Base-by-base conservation (phyloP, 2,329 filamentous ascomycete species). In the Apiospora saccharicola region DNA sequence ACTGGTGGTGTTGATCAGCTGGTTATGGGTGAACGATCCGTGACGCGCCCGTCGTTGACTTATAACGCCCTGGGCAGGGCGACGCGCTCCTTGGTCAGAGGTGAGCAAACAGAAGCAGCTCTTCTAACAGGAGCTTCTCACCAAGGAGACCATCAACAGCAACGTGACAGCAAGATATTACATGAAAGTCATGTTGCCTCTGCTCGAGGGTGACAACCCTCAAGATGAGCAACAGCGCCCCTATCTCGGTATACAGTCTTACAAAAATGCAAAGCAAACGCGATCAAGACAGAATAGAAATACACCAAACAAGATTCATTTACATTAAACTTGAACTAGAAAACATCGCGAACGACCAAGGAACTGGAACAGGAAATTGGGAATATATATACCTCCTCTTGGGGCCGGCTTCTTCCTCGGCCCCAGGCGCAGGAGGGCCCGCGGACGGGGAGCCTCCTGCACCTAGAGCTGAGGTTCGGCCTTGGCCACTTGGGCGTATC, bases 401-500 rank as follows among this genome's bases (percentile, higher is more conserved):
- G 34, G 1, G 57, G 22, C 22, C 30, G 8, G 34, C 57, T 24
- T 64, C 57, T 64, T 64, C 34, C 34, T 64, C 57, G 41, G 57
- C 34, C 8, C 30, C 22, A 64, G 57, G 57, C 57, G 34, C 16
- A 37, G 19, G 34, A 41, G 57, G 5, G 12, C 19, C 46, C 46
- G 22, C 7, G 19, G 46, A 22, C 16, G 16, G 16, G 10, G 57
- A 13, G 53, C 19, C 8, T 24, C 30, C 34, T n/a, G 19, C 57
- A 10, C 57, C 57, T 41, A 3, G 8, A 19, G 34, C 34, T 13
- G 57, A n/a, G 57, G 30, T 14, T 24, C 3, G 14, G 57, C 19
- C 34, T 64, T 37, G 57, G 34, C 57, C 34, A n/a, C 34, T 7
- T 64, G 57, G 34, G 57, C 57, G 57, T 64, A 64, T 6, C 57